Conservation (phyloP, 805 yeast genomes). For the Myxozyma neotropica region DNA sequence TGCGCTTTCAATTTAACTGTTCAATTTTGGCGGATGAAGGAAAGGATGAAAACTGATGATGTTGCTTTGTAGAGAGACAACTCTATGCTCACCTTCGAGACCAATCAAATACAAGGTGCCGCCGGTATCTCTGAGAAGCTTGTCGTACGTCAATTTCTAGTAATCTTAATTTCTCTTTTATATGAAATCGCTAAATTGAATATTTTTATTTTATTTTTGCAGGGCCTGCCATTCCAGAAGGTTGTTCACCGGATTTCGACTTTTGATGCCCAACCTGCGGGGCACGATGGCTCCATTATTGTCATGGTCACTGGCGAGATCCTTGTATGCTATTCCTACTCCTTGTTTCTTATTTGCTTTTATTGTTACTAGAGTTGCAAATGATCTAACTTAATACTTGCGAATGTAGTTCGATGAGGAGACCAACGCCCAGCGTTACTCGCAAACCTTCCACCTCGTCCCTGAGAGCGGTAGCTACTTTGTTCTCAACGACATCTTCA, state of each 20-base stretch:
- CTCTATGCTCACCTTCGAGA: constrained; percentile 97
- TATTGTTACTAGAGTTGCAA: too few relatives aligned
- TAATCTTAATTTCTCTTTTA: background rate
- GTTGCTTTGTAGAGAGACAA: constrained; percentile 65
- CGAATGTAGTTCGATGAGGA: constrained; percentile 78
- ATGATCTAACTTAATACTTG: too few relatives aligned
- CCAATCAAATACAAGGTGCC: constrained; percentile 92
- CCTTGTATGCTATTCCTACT: constrained; percentile 45
- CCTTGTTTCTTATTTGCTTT: background rate
- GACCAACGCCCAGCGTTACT: constrained; percentile 91
- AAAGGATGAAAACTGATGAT: background rate
- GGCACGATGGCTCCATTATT: constrained; percentile 80
- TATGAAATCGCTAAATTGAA: too few relatives aligned
- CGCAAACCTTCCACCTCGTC: constrained; percentile 95
- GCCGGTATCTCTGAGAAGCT: constrained; percentile 90
- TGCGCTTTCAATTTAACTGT: background rate
- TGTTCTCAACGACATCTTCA: constrained; percentile 95
- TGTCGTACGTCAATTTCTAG: constrained; percentile 42
- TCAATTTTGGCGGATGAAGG: too few relatives aligned
- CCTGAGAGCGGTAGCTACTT: constrained; percentile 91
- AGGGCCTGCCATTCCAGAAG: constrained; percentile 83
- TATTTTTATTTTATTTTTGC: background rate
- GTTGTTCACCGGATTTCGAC: constrained; percentile 93
- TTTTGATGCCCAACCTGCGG: constrained; percentile 96
- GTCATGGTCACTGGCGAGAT: constrained; percentile 98